Base-by-base conservation (phyloP, 495 filamentous ascomycete species). In the Tuber indicum region DNA sequence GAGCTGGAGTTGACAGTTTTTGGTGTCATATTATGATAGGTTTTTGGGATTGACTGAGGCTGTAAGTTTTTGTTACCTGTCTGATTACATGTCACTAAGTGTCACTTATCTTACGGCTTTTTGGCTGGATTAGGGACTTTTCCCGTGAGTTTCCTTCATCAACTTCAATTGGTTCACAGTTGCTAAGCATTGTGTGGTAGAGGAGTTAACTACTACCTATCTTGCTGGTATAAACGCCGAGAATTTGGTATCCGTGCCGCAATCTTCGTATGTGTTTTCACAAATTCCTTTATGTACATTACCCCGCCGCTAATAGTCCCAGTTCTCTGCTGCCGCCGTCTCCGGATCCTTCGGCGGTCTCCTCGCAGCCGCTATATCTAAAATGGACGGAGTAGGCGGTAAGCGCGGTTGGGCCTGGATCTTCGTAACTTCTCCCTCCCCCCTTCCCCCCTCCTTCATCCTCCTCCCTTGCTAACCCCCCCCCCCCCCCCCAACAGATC, bases 281-380 rank as follows among this genome's bases (percentile, higher is more conserved):
- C 39, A 16, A 21, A n/a, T 71, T 43, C n/a, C 10, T 4, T 21
- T 26, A 6, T 5, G 12, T 26, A 46, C 8, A 69, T 39, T 26
- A 42, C 42, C 39, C 8, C 6, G 44, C 71, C 66, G 74, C 69
- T 74, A 69, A 74, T 45, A 19, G 9, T 4, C 14, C 17, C 36
- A 78, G 80, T 97, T 96, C 86, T 94, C 92, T 8, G 92, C 94
- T 0, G 94, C 94, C 0, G 92, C 94, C 3, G 83, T 96, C 0
- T 91, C 93, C 3, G 94, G 94, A 0, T 94, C 92, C 2, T 97
- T 97, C 75, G 94, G 94, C 84, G 93, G 93, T 2, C 87, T 96
- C 0, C 88, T 96, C 16, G 93, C 93, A 0, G 91, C 91, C 1
- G 93, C 91, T 5, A 95, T 94, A 80, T 88, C 87, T 69, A 85